Evolutionary conservation across 1,284 basidiomycete genomes (phyloP).

Genomic region (Melampsora americana): DNA sequence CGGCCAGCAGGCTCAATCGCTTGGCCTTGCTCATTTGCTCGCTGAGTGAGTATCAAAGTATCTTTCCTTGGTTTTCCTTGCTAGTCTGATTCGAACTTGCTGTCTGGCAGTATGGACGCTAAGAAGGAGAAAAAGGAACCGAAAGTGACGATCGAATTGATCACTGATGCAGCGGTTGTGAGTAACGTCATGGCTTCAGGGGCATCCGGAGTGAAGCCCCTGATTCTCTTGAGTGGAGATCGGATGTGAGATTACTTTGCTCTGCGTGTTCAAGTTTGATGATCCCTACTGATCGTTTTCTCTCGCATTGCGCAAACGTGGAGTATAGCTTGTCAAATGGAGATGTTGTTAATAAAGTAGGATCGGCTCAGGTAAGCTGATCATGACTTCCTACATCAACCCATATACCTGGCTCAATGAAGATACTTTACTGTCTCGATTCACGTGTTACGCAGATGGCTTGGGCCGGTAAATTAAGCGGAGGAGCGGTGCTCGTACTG

Average conservation of each 20-base stretch:
- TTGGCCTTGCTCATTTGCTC: conserved; percentile 23
- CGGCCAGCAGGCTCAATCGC: background rate
- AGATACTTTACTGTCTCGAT: background rate
- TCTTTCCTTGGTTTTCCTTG: background rate
- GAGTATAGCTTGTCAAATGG: conserved; percentile 25
- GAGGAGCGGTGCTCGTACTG: conserved; percentile 26
- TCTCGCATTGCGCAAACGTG: background rate
- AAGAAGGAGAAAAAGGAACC: conserved; percentile 44
- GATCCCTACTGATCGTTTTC: background rate
- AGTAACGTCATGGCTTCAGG: conserved; percentile 34
- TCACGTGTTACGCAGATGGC: conserved; percentile 17
- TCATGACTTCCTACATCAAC: background rate
- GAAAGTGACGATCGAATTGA: conserved; percentile 35
- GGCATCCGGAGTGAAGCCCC: conserved; percentile 16
- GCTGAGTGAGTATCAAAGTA: conserved; percentile 30
- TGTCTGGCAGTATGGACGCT: conserved; percentile 19
- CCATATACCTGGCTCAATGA: background rate
- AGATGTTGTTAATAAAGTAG: conserved; percentile 28
- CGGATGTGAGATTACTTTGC: conserved; percentile 16
- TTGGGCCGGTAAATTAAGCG: conserved; percentile 39
- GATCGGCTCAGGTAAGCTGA: conserved; percentile 28
- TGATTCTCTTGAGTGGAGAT: conserved; percentile 31
- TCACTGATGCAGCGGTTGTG: conserved; percentile 39
- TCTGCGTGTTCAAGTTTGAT: background rate
- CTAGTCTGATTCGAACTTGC: background rate